These are phyloP conservation scores for Hermanozyma aechmeae DNA, from an alignment of 805 yeast genomes.

Conservation along the genomic window DNA sequence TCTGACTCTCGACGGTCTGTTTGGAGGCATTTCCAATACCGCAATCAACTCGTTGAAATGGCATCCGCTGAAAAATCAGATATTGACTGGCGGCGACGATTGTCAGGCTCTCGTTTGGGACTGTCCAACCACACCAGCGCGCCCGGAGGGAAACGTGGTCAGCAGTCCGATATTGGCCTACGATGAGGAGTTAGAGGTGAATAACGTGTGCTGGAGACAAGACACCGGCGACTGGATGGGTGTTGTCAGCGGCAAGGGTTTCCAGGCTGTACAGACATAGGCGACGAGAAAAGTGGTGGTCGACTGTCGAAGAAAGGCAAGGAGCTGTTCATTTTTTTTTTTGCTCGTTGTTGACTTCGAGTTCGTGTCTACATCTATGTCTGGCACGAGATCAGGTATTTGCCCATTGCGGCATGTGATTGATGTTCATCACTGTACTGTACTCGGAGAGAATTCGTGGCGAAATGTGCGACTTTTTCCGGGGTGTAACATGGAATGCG, in stretches of 20 bases:
- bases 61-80: conserved; percentile 67
- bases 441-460: too few species aligned
- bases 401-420: too few species aligned
- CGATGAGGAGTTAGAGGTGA: conserved; percentile 62
- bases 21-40: conserved; percentile 41
- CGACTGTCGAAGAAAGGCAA: too few species aligned
- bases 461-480: too few species aligned
- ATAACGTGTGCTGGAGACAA: conserved; percentile 63
- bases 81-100: conserved; percentile 62
- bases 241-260: conserved; percentile 55
- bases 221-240: conserved; percentile 77
- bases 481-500: too few species aligned
- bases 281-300: too few species aligned
- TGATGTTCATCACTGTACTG: too few species aligned
- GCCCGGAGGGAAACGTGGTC: conserved; percentile 9
- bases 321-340: too few species aligned
- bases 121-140: conserved; percentile 13
- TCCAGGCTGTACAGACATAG: conserved; percentile 60
- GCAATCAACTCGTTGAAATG: conserved; percentile 69
- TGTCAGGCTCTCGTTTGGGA: conserved; percentile 71
- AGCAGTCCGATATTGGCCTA: conserved; percentile 40
- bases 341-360: too few species aligned
- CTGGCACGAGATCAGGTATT: too few species aligned
- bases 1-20: conserved; percentile 49
- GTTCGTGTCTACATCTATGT: too few species aligned